Conservation (phyloP, 495 filamentous ascomycete species). For the Neurospora sp. region DNA sequence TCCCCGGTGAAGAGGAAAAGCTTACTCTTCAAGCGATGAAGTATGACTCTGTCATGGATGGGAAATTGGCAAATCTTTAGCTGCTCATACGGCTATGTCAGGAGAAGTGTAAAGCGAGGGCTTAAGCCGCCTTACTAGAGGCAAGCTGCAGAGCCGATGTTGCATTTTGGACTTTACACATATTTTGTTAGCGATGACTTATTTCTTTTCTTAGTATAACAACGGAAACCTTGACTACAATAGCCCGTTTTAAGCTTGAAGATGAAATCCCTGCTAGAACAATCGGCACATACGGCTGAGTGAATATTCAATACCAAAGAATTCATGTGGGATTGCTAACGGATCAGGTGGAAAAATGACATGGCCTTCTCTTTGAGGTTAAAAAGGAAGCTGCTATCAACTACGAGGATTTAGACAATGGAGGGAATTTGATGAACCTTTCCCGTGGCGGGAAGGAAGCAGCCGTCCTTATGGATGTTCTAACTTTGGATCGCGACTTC, state of each 20-base stretch:
- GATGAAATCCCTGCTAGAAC: neutral
- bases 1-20: constrained; percentile 21
- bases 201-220: neutral
- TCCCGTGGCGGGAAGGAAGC: neutral
- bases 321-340: neutral
- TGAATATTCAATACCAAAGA: neutral
- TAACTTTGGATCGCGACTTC: neutral
- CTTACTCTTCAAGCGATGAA: constrained; percentile 29
- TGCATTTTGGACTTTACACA: neutral
- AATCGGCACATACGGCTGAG: neutral
- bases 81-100: neutral
- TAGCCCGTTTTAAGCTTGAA: neutral
- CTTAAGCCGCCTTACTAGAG: neutral
- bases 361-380: neutral
- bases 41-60: constrained; percentile 3
- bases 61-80: neutral
- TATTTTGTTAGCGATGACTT: neutral
- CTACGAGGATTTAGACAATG: neutral
- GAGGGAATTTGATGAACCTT: neutral
- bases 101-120: neutral
- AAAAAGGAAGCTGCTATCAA: neutral
- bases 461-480: neutral
- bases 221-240: neutral
- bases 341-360: neutral
- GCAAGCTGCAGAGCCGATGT: neutral